Percentiles rank a stretch among this genome's conserved stretches.
Evolutionary conservation across 805 yeast genomes (phyloP).

Genomic region (Kodamaea kakaduensis): DNA sequence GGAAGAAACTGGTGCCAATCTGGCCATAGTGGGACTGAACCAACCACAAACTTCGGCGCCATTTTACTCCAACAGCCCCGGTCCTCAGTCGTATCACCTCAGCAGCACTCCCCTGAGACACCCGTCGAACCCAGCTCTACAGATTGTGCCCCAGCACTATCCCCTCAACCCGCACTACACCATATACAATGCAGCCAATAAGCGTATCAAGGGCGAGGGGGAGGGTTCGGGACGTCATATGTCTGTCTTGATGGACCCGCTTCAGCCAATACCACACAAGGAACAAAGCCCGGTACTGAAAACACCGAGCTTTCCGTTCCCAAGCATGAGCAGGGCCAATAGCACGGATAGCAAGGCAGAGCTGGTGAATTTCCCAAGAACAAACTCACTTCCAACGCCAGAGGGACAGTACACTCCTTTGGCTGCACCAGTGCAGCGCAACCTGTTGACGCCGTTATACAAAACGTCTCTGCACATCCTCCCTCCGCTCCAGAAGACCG

Average conservation of each 20-base stretch:
- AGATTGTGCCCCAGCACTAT: slow-evolving; percentile 32
- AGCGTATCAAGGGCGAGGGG: slow-evolving; percentile 8
- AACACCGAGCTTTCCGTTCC: slow-evolving; percentile 16
- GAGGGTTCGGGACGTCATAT: slow-evolving; percentile 25
- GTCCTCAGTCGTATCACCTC: slow-evolving; percentile 12
- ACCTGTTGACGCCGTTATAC: slow-evolving; percentile 19
- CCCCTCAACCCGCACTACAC: slow-evolving; percentile 35
- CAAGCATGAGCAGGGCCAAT: slow-evolving; percentile 11
- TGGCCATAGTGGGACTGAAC: too few species aligned
- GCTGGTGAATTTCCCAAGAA: slow-evolving; percentile 10
- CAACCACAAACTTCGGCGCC: too few species aligned
- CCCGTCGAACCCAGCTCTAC: slow-evolving; percentile 17
- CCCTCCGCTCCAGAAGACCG: slow-evolving; percentile 6
- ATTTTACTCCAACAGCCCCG: too few species aligned
- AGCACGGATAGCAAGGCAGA: slow-evolving; percentile 4
- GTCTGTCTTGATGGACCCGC: slow-evolving; percentile 39
- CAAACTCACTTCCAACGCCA: slow-evolving; percentile 22
- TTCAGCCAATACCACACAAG: slow-evolving; percentile 26
- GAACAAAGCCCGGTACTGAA: slow-evolving; percentile 17
- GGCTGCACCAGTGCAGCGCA: slow-evolving; percentile 12
- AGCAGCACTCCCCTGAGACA: slow-evolving; percentile 10
- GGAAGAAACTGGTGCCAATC: too few species aligned
- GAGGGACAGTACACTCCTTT: slow-evolving; percentile 4
- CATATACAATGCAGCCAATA: slow-evolving; percentile 20
- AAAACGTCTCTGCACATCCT: slow-evolving; percentile 3